A percentile compares a stretch with the other conserved stretches of the same genome.
Conservation (phyloP, 2,329 filamentous ascomycete genomes). For the Microdochium nivale region DNA sequence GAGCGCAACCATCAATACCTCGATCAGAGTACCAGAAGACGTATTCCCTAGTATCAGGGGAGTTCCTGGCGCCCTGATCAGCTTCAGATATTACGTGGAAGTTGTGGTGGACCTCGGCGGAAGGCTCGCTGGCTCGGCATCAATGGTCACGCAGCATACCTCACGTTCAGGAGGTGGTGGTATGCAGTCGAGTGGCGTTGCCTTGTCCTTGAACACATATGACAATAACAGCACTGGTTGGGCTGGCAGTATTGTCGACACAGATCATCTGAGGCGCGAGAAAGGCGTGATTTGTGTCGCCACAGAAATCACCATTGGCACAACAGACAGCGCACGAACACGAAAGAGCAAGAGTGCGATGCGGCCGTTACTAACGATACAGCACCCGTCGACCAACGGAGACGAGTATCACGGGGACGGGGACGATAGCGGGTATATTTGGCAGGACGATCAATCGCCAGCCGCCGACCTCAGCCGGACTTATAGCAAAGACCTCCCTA, state of each 20-base stretch:
- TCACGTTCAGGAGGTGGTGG: slow-evolving; percentile 14
- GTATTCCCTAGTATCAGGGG: slow-evolving; percentile 85
- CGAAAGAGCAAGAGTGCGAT: slow-evolving; percentile 11
- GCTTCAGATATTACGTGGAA: slow-evolving; percentile 89
- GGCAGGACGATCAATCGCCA: slow-evolving; percentile 30
- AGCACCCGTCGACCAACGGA: slow-evolving; percentile 7
- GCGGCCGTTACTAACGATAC: slow-evolving; percentile 12
- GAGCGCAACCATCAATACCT: slow-evolving; percentile 71
- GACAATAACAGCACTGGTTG: slow-evolving; percentile 41
- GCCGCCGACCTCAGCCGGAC: slow-evolving; percentile 3
- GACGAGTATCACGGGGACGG: slow-evolving; percentile 4
- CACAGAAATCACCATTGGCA: slow-evolving; percentile 84
- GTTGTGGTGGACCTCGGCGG: slow-evolving; percentile 89
- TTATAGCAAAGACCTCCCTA: slow-evolving; percentile 3
- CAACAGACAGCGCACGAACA: slow-evolving; percentile 53
- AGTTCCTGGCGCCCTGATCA: slow-evolving; percentile 89
- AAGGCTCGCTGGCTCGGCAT: slow-evolving; percentile 49
- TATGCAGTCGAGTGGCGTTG: slow-evolving; percentile 15
- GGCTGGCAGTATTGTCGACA: slow-evolving; percentile 72
- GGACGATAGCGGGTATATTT: slow-evolving; percentile 19
- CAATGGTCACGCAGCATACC: slow-evolving; percentile 25
- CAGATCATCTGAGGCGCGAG: slow-evolving; percentile 74
- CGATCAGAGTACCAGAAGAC: slow-evolving; percentile 80
- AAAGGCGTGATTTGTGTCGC: slow-evolving; percentile 85
- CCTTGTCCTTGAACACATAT: slow-evolving; percentile 26